phyloP scores from a whole-genome alignment of 257 asterid species.

The Apocynum venetum region DNA sequence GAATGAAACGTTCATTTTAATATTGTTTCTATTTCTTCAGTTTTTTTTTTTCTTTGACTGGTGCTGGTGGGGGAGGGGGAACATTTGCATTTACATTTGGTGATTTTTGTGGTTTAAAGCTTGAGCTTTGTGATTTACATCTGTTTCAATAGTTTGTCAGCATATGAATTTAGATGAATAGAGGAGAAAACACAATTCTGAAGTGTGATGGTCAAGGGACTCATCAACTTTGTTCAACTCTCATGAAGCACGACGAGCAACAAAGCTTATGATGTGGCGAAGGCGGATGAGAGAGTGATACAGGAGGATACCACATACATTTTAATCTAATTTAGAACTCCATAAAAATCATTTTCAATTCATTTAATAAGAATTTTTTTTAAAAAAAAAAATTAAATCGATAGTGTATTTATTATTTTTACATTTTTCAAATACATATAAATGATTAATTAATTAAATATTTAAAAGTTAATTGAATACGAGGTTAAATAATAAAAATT shows the following conservation, averaged over 20 bases:
- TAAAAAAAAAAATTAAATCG: too few species aligned
- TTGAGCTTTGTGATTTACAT: background rate
- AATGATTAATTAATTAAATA: too few species aligned
- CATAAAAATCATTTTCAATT: too few species aligned
- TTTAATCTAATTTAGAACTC: too few species aligned
- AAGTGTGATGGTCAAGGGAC: background rate
- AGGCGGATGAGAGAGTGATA: constrained; percentile 81
- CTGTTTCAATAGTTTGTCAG: background rate
- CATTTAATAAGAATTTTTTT: too few species aligned
- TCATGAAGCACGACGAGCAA: constrained; percentile 82
- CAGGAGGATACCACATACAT: too few species aligned
- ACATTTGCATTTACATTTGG: background rate
- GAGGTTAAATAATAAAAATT: too few species aligned
- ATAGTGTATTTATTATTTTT: too few species aligned
- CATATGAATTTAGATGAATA: background rate
- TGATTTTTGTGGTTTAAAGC: background rate
- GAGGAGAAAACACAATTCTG: background rate
- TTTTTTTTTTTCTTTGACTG: background rate
- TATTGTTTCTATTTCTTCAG: background rate
- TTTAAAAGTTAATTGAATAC: too few species aligned
- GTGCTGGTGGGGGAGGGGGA: background rate
- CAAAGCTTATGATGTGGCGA: constrained; percentile 68
- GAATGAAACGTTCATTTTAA: background rate
- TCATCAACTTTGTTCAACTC: background rate
- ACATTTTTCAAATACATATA: too few species aligned